These are phyloP conservation scores for Coleophoma cylindrospora DNA, from an alignment of 2,329 filamentous ascomycete species.

Conservation along the genomic window DNA sequence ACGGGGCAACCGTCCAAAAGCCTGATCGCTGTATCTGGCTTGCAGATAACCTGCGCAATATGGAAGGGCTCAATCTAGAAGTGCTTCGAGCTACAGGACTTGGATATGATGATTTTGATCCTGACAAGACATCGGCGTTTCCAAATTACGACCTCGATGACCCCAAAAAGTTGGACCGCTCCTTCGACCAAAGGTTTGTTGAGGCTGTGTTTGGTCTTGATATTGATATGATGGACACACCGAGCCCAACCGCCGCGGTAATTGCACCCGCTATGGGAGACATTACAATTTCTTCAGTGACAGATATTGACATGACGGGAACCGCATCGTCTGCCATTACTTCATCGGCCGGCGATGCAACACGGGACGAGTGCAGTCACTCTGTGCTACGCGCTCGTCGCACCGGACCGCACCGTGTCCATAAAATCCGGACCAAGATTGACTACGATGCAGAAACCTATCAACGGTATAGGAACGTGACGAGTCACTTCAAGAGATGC, in stretches of 20 bases:
- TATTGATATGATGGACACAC: not conserved
- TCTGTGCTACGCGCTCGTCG: not conserved
- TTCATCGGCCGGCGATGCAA: not conserved
- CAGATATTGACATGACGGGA: not conserved
- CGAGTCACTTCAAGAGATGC: slow-evolving; percentile 22
- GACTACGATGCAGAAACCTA: slow-evolving; percentile 24
- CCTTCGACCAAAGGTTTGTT: slow-evolving; percentile 27
- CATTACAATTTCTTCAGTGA: not conserved
- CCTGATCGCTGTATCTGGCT: slow-evolving; percentile 18
- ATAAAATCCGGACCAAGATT: not conserved
- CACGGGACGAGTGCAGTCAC: not conserved
- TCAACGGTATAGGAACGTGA: slow-evolving; percentile 22
- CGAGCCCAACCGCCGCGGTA: not conserved
- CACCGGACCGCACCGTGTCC: not conserved
- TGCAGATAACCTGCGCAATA: slow-evolving; percentile 20
- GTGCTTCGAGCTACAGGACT: slow-evolving; percentile 24
- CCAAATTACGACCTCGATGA: slow-evolving; percentile 23
- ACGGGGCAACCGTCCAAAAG: slow-evolving; percentile 5
- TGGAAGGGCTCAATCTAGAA: slow-evolving; percentile 18
- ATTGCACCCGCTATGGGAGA: not conserved
- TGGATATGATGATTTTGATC: slow-evolving; percentile 27
- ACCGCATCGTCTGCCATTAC: not conserved
- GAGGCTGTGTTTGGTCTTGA: slow-evolving; percentile 19
- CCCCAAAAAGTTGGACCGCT: slow-evolving; percentile 12
- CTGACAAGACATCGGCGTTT: slow-evolving; percentile 6